Evolutionary conservation across 805 yeast species (phyloP).

Genomic region (Ogataea sp.): DNA sequence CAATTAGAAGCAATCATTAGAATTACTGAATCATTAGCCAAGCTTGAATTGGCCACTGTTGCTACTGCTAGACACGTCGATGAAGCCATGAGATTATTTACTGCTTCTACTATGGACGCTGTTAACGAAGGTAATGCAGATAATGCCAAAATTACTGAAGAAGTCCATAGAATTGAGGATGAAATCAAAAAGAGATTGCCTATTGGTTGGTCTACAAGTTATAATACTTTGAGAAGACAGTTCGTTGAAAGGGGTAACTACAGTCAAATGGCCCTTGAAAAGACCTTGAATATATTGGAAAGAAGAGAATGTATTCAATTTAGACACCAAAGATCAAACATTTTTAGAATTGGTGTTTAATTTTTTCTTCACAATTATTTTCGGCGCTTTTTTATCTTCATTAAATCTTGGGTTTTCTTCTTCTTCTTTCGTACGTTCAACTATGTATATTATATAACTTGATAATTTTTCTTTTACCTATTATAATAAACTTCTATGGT

Average conservation of each 20-base stretch:
- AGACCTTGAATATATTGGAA: slow-evolving; percentile 74
- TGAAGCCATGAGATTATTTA: slow-evolving; percentile 89
- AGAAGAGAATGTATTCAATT: slow-evolving; percentile 82
- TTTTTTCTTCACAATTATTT: neutral
- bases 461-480: neutral
- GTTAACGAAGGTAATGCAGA: slow-evolving; percentile 41
- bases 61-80: slow-evolving; percentile 88
- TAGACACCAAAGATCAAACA: slow-evolving; percentile 77
- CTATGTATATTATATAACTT: neutral
- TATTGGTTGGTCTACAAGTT: slow-evolving; percentile 92
- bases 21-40: slow-evolving; percentile 90
- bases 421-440: neutral
- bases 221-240: slow-evolving; percentile 74
- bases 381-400: neutral
- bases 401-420: neutral
- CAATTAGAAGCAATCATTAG: slow-evolving; percentile 96
- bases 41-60: slow-evolving; percentile 70
- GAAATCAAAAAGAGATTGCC: slow-evolving; percentile 88
- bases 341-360: slow-evolving; percentile 64
- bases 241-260: slow-evolving; percentile 57
- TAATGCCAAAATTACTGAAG: slow-evolving; percentile 51
- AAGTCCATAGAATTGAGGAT: slow-evolving; percentile 72
- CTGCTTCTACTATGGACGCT: slow-evolving; percentile 97
- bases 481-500: neutral
- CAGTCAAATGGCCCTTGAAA: slow-evolving; percentile 67